Percentiles rank a stretch among this genome's conserved stretches.
These are phyloP conservation scores for Cryptococcus floricola DNA, from an alignment of 1,284 basidiomycete species.

Conservation along the genomic window DNA sequence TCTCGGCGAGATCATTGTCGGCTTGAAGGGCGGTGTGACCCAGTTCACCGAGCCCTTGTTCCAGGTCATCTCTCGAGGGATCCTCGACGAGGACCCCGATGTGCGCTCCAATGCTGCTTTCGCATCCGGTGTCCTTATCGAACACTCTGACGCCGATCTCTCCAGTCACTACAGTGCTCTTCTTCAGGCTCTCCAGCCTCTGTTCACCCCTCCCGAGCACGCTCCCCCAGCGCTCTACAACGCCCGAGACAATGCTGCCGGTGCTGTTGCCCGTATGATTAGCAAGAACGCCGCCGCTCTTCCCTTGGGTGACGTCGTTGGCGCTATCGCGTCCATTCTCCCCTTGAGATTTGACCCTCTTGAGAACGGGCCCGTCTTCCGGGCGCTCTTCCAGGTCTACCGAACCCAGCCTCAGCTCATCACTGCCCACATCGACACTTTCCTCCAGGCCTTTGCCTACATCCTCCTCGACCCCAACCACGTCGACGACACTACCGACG, in stretches of 20 bases:
- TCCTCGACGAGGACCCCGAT: conserved; percentile 81
- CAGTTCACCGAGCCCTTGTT: conserved; percentile 80
- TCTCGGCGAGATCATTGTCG: conserved; percentile 91
- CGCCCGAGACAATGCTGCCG: conserved; percentile 92
- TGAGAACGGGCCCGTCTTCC: conserved; percentile 87
- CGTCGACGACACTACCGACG: conserved; percentile 71
- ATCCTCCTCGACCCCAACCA: conserved; percentile 75
- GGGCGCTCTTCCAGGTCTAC: conserved; percentile 84
- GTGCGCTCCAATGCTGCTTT: conserved; percentile 97
- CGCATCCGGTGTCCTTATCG: conserved; percentile 85
- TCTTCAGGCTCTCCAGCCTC: conserved; percentile 72
- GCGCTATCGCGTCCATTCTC: conserved; percentile 74
- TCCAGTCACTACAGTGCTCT: conserved; percentile 74
- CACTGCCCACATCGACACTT: conserved; percentile 71
- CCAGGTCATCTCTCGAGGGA: conserved; percentile 75
- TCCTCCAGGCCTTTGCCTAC: conserved; percentile 77
- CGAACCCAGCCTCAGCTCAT: conserved; percentile 66
- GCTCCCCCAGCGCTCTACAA: conserved; percentile 62
- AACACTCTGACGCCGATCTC: conserved; percentile 80
- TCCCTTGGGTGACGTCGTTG: conserved; percentile 81
- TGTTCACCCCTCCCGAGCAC: conserved; percentile 66
- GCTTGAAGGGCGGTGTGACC: conserved; percentile 83
- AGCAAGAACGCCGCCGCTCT: conserved; percentile 74
- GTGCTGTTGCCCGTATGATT: conserved; percentile 86
- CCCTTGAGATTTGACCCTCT: conserved; percentile 85